Conservation (phyloP, 352 stramenopile genomes). For the Phytophthora kernoviae region DNA sequence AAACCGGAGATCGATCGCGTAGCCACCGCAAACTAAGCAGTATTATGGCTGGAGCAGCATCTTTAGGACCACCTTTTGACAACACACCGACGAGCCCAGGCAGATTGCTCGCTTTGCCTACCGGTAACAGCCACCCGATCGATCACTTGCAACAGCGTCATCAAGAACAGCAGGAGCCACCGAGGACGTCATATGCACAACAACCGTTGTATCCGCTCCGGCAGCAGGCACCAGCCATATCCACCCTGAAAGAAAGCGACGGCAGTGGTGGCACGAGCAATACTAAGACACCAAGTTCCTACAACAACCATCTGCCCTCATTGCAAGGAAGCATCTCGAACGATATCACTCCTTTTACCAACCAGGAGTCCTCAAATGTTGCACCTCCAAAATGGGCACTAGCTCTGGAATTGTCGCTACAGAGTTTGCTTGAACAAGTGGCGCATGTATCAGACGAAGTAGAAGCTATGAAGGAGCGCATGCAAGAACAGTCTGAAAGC, state of each 20-base stretch:
- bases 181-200: slow-evolving; percentile 6
- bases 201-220: slow-evolving; percentile 12
- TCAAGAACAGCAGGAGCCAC: too few species aligned
- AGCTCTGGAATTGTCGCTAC: slow-evolving; percentile 54
- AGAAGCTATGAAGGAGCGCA: slow-evolving; percentile 47
- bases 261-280: slow-evolving; percentile 5
- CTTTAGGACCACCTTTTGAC: neutral
- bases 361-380: neutral
- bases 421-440: slow-evolving; percentile 61
- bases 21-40: slow-evolving; percentile 17
- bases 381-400: slow-evolving; percentile 51
- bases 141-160: slow-evolving; percentile 26
- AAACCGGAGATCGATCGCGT: slow-evolving; percentile 17
- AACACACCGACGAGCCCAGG: slow-evolving; percentile 5
- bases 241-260: slow-evolving; percentile 22
- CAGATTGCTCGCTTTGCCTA: slow-evolving; percentile 7
- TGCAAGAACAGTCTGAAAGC: slow-evolving; percentile 50
- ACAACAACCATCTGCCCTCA: neutral
- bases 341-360: neutral
- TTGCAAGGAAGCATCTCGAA: neutral
- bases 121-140: slow-evolving; percentile 4
- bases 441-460: slow-evolving; percentile 58
- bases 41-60: slow-evolving; percentile 14
- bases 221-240: slow-evolving; percentile 15
- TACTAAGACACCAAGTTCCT: neutral